phyloP scores from a whole-genome alignment of 345 rosid species.

The Garcia nutans region DNA sequence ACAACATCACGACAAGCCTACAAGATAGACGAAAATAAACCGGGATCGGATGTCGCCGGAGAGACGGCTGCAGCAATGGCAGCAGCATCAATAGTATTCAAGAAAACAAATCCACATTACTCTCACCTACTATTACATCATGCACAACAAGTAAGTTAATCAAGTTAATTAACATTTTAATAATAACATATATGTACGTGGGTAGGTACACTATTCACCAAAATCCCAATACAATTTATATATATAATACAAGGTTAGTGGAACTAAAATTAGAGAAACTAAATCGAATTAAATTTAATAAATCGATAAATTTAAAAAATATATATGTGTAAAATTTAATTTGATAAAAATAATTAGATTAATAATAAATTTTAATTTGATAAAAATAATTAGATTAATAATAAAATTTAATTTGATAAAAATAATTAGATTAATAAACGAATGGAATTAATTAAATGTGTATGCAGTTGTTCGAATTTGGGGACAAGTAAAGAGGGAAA shows the following conservation, averaged over 20 bases:
- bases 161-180: conserved; percentile 12
- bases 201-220: conserved; percentile 21
- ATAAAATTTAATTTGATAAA: too few species aligned
- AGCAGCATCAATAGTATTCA: conserved; percentile 76
- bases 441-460: not conserved
- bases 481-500: conserved; percentile 71
- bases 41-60: conserved; percentile 76
- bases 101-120: conserved; percentile 61
- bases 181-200: not conserved
- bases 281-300: not conserved
- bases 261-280: not conserved
- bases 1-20: conserved; percentile 66
- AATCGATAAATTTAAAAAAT: too few species aligned
- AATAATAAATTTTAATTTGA: too few species aligned
- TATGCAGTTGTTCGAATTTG: conserved; percentile 79
- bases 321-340: too few species aligned
- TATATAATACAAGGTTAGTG: not conserved
- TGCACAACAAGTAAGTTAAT: conserved; percentile 62
- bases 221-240: not conserved
- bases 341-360: too few species aligned
- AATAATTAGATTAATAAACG: not conserved
- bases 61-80: conserved; percentile 94
- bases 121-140: conserved; percentile 69
- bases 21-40: conserved; percentile 64
- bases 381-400: too few species aligned